Conservation (phyloP, 2,329 filamentous ascomycete species). For the Didymella glomerata region DNA sequence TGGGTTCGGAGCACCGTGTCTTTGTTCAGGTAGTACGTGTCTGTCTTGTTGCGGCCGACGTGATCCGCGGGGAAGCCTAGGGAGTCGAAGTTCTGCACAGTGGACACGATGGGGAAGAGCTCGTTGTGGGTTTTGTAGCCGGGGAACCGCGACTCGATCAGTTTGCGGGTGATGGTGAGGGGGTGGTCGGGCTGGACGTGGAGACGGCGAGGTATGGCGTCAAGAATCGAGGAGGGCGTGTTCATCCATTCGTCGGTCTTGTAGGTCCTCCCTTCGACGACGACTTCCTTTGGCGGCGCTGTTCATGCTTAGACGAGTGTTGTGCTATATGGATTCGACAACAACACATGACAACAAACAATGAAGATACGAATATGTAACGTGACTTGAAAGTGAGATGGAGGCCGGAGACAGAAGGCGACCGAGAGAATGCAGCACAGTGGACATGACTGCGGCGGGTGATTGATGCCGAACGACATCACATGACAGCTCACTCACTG, state of each 20-base stretch:
- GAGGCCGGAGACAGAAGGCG: conserved; percentile 17
- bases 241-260: conserved; percentile 85
- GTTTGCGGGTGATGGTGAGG: conserved; percentile 84
- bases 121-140: conserved; percentile 79
- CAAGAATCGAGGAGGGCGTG: conserved; percentile 75
- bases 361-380: not conserved
- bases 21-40: conserved; percentile 95
- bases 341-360: not conserved
- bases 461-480: conserved; percentile 24
- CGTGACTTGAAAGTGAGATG: not conserved
- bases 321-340: not conserved
- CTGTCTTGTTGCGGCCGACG: conserved; percentile 83
- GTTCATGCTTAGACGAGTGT: conserved; percentile 8
- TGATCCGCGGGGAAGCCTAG: conserved; percentile 89
- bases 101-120: conserved; percentile 83
- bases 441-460: conserved; percentile 6
- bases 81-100: conserved; percentile 94
- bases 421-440: conserved; percentile 5
- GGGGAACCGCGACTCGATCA: conserved; percentile 91
- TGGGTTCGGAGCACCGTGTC: conserved; percentile 88
- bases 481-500: conserved; percentile 46
- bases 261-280: conserved; percentile 71
- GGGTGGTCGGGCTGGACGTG: conserved; percentile 93
- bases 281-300: conserved; percentile 51
- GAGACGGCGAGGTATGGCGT: conserved; percentile 77